Conservation (phyloP, 352 stramenopile genomes). For the Phytopythium ostracodes region DNA sequence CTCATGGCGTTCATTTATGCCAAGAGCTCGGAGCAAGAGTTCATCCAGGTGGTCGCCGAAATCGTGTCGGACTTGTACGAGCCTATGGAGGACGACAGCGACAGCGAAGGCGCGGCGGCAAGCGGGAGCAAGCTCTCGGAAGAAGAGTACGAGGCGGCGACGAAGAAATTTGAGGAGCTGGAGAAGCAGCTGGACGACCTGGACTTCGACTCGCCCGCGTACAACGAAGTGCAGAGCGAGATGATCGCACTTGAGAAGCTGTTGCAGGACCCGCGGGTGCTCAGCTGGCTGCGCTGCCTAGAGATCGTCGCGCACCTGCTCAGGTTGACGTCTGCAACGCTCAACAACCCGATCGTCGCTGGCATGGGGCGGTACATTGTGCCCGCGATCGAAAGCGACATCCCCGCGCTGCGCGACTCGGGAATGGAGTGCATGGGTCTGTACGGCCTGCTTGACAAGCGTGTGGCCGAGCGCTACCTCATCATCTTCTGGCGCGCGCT, state of each 20-base stretch:
- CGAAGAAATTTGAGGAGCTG: slow-evolving; percentile 59
- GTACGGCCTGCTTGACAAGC: slow-evolving; percentile 66
- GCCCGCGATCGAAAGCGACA: slow-evolving; percentile 71
- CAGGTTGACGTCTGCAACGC: slow-evolving; percentile 60
- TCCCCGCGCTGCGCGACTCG: slow-evolving; percentile 63
- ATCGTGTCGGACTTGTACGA: slow-evolving; percentile 81
- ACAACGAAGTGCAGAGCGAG: slow-evolving; percentile 53
- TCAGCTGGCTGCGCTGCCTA: slow-evolving; percentile 66
- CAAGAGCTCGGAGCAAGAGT: slow-evolving; percentile 67
- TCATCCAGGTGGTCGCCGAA: slow-evolving; percentile 72
- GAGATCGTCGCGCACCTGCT: slow-evolving; percentile 73
- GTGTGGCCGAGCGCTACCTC: slow-evolving; percentile 61
- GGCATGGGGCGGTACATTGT: slow-evolving; percentile 73
- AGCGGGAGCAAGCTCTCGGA: slow-evolving; percentile 33
- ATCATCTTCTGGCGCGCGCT: slow-evolving; percentile 77
- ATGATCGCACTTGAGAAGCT: slow-evolving; percentile 63
- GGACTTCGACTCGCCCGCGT: slow-evolving; percentile 55
- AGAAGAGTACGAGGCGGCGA: slow-evolving; percentile 48
- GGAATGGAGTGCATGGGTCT: slow-evolving; percentile 73
- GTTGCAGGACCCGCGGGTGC: slow-evolving; percentile 66
- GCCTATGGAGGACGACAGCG: slow-evolving; percentile 30
- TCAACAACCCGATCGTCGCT: slow-evolving; percentile 61
- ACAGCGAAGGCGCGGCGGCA: slow-evolving; percentile 9
- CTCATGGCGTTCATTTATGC: slow-evolving; percentile 73
- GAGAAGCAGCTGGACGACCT: slow-evolving; percentile 53